phyloP scores from a whole-genome alignment of 306 rosid species.

The Carpinus fangiana region DNA sequence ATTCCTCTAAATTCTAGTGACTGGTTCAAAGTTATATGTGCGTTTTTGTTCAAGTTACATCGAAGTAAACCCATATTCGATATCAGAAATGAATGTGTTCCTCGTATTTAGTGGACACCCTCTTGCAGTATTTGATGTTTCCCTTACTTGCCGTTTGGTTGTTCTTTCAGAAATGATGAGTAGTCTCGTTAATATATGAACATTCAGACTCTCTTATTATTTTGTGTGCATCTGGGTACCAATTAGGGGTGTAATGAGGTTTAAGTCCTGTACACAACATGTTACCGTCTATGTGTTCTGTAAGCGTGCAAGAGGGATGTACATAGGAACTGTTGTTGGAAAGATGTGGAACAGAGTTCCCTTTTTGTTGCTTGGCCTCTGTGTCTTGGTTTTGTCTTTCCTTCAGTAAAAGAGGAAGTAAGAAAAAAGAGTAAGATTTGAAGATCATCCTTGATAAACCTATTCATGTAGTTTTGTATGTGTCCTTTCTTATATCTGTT shows the following conservation, averaged over 20 bases:
- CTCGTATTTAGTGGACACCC: neutral
- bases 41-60: neutral
- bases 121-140: neutral
- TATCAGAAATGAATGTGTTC: neutral
- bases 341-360: neutral
- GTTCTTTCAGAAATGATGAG: neutral
- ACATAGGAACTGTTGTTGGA: neutral
- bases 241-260: neutral
- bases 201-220: neutral
- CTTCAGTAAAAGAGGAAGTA: neutral
- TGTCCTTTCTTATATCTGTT: neutral
- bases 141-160: neutral
- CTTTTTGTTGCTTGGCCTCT: neutral
- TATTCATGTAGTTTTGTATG: neutral
- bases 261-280: neutral
- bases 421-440: neutral
- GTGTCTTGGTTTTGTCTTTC: neutral
- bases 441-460: neutral
- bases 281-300: neutral
- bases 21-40: neutral
- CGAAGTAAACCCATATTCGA: neutral
- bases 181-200: neutral
- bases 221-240: neutral
- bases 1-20: neutral
- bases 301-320: neutral